These are phyloP conservation scores for Lactifluus rugatus DNA, from an alignment of 768 basidiomycete genomes.

Conservation along the genomic window DNA sequence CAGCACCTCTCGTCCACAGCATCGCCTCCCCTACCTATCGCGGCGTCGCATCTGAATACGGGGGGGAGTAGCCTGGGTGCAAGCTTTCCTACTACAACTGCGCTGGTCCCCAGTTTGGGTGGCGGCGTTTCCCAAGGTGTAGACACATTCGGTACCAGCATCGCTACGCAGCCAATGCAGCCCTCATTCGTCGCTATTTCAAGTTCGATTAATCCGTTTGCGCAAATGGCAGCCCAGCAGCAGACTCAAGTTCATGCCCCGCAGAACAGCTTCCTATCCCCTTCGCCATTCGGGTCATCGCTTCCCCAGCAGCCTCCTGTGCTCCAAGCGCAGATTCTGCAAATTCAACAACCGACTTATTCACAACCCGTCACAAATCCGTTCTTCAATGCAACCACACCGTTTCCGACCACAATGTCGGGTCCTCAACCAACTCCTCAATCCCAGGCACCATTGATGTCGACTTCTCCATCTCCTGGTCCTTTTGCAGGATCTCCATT, in stretches of 20 bases:
- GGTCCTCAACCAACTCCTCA: constrained; percentile 23
- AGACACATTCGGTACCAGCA: constrained; percentile 14
- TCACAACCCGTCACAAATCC: constrained; percentile 6
- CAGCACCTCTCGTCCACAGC: constrained; percentile 19
- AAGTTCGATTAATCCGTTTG: constrained; percentile 13
- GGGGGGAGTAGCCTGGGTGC: constrained; percentile 20
- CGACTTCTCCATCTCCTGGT: constrained; percentile 11
- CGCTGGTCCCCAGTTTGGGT: constrained; percentile 12
- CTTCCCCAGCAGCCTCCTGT: constrained; percentile 23
- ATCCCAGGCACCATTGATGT: constrained; percentile 19
- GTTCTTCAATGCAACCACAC: constrained; percentile 24
- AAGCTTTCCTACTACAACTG: constrained; percentile 7
- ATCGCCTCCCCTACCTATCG: constrained; percentile 17
- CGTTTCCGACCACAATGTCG: constrained; percentile 26
- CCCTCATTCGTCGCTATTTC: background rate
- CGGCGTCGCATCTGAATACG: constrained; percentile 9
- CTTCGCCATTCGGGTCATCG: constrained; percentile 19
- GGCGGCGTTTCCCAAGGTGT: constrained; percentile 10
- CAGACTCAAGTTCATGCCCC: constrained; percentile 20
- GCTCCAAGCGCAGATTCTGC: constrained; percentile 18
- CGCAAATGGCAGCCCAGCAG: constrained; percentile 16
- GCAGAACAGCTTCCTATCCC: constrained; percentile 15
- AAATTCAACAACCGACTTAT: constrained; percentile 13
- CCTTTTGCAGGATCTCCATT: constrained; percentile 17
- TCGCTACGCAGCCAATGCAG: background rate